Evolutionary conservation across 345 rosid genomes (phyloP).

Genomic region (Schrenkiella parvula): DNA sequence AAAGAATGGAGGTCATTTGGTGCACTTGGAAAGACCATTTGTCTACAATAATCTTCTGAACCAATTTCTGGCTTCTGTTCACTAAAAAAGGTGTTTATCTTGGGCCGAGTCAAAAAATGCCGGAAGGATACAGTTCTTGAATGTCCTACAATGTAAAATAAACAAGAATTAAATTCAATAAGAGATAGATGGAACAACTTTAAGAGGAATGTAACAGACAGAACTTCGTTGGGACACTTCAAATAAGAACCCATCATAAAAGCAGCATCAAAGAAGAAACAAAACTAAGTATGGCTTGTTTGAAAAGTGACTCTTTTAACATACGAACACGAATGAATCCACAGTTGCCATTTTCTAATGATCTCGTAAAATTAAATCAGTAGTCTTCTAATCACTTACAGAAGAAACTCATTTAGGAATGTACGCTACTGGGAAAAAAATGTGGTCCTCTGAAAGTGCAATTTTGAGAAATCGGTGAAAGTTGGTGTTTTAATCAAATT

Average conservation of each 20-base stretch:
- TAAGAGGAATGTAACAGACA: too few species aligned
- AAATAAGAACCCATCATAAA: neutral
- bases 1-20: conserved; percentile 67
- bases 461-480: neutral
- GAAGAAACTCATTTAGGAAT: neutral
- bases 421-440: neutral
- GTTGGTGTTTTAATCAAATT: neutral
- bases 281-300: neutral
- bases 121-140: too few species aligned
- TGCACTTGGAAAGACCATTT: conserved; percentile 72
- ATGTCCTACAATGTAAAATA: too few species aligned
- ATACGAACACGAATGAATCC: neutral
- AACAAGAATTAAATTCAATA: too few species aligned
- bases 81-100: neutral
- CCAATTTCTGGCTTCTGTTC: conserved; percentile 53
- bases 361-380: neutral
- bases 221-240: too few species aligned
- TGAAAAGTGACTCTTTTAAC: neutral
- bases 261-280: neutral
- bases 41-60: conserved; percentile 56
- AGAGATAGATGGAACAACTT: too few species aligned
- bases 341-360: neutral
- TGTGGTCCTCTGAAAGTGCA: neutral
- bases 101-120: neutral
- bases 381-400: neutral